These are phyloP conservation scores for Leptographium galeiforme DNA, from an alignment of 2,329 filamentous ascomycete genomes.

Conservation along the genomic window DNA sequence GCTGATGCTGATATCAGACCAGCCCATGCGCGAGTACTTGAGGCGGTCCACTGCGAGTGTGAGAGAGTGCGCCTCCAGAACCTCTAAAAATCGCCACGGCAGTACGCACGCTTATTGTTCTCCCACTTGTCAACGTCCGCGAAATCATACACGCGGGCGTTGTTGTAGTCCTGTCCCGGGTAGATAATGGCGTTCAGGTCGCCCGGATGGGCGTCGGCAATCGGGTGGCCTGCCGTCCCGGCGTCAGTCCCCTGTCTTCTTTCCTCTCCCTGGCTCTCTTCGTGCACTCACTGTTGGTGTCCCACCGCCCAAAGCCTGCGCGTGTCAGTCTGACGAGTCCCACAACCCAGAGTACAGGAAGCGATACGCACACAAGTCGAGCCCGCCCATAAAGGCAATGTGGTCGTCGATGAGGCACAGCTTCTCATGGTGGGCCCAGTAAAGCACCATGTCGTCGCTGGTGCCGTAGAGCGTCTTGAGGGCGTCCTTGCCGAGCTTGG, in stretches of 20 bases:
- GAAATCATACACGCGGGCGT: slow-evolving; percentile 73
- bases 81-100: background rate
- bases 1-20: slow-evolving; percentile 75
- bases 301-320: slow-evolving; percentile 67
- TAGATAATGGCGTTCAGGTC: slow-evolving; percentile 67
- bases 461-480: slow-evolving; percentile 72
- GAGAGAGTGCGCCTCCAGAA: background rate
- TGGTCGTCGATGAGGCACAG: slow-evolving; percentile 69
- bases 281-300: slow-evolving; percentile 52
- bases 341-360: slow-evolving; percentile 7
- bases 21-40: slow-evolving; percentile 75
- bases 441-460: slow-evolving; percentile 67
- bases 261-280: background rate
- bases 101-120: slow-evolving; percentile 55
- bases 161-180: slow-evolving; percentile 88
- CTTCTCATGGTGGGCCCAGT: slow-evolving; percentile 93
- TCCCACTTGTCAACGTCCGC: slow-evolving; percentile 65
- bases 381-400: slow-evolving; percentile 78
- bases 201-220: slow-evolving; percentile 70
- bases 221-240: slow-evolving; percentile 46
- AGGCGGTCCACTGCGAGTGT: slow-evolving; percentile 50
- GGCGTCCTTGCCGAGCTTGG: slow-evolving; percentile 57
- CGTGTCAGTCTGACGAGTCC: slow-evolving; percentile 5
- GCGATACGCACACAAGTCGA: slow-evolving; percentile 55
- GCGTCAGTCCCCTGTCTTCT: background rate